Evolutionary conservation across 73 alveolate species (phyloP), one percentile per base, ranked within the genome.

Genomic region (Chromera velia): DNA sequence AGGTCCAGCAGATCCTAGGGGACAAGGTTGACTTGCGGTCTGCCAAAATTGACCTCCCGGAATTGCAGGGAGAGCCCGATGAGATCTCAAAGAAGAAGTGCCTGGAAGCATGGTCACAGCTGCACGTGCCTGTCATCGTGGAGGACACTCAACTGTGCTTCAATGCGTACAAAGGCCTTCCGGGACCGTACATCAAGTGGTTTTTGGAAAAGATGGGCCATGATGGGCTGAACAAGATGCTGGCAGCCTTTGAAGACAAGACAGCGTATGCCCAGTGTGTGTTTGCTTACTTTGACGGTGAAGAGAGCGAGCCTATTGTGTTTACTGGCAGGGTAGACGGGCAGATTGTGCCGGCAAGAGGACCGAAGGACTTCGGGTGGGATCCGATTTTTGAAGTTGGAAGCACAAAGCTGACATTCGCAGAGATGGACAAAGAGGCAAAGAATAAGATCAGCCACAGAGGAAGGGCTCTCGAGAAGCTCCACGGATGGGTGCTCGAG

Each of bases 111-210:
- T 70, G 82, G 13, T 49, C 77, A 0, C 71, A 81, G 29, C 83
- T 49, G 0, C 79, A 81, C 26, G 70, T 55, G 34, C 96, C 98
- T 28, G 91, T 91, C 33, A 72, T 93, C 45, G 84, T 88, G 33
- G 98, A 93, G 86, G 98, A 93, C 83, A 93, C 96, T 0, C 89
- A 94, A 22, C 87, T 93, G 28, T 89, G 96, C 88, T 93, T 91
- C 88, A 84, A 91, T 78, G 93, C 96, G 7, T 83, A 87, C 48
- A 82, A 82, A n/a, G 98, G 98, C 66, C 91, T 93, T 62, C 98
- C 98, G 1, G 98, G 98, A 19, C 96, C 96, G 6, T 93, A 91
- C 82, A 83, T 88, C 62, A 93, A 93, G 83, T 85, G 85, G 71
- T 93, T 93, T 87, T 76, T 87, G 64, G 88, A 78, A 29, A 85